Base-by-base conservation (phyloP, 2,329 filamentous ascomycete genomes). In the Emmonsiellopsis sp. region DNA sequence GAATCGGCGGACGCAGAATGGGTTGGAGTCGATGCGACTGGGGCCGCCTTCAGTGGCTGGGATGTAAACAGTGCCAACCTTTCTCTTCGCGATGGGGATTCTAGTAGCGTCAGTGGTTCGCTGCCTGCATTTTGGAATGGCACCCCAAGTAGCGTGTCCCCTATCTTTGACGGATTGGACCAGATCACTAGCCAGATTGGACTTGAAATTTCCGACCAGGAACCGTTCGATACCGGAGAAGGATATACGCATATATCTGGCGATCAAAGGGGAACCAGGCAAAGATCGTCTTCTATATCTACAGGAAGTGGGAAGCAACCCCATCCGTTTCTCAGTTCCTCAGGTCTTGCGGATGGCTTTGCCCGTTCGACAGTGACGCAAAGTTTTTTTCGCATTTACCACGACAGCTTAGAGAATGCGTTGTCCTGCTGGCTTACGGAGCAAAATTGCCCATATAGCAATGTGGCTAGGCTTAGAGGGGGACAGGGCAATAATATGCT, bases 391-490 rank as follows among this genome's bases (percentile, higher is more conserved):
- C 70, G 66, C 52, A 70, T 75, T 41, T 75, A 75, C 55, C 68
- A 73, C 54, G 68, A 74, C 57, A 70, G 69, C 54, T 71, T 75
- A 62, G 71, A 73, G 59, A 72, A 73, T 53, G 71, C 67, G 10
- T 61, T 71, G n/a, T 71, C 68, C 10, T 74, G 69, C 54, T 75
- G 69, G 69, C 56, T 72, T 54, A 74, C 71, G 5, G 72, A 74
- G 57, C 65, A 67, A 51, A 75, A 71, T 26, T 75, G 72, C 54
- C 72, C 73, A 2, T 74, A 75, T 58, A 71, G 66, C 48, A 62
- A 63, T 49, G 59, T 62, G 42, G 59, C 60, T 42, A 63, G 66
- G 26, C 44, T 51, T 40, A 35, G 51, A 32, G 49, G 44, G 20
- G 20, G 20, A 16, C 53, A 55, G 52, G 47, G 54, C 16, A 41